Evolutionary conservation across 2,329 filamentous ascomycete species (phyloP).

Genomic region (Talaromyces marneffei): DNA sequence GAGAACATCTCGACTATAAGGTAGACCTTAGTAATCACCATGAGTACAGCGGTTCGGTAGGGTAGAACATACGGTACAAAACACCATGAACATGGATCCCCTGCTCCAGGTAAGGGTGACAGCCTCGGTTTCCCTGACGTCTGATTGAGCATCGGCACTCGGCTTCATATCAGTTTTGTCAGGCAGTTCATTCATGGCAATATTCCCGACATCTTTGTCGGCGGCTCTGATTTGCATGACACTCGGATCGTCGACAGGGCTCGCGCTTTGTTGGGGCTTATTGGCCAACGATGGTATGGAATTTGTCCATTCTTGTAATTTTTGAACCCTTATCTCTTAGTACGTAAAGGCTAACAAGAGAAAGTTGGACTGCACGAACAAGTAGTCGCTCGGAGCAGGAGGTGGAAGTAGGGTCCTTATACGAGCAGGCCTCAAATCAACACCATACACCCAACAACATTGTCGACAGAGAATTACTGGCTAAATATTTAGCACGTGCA

Average conservation of each 20-base stretch:
- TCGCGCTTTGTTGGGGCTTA: not conserved
- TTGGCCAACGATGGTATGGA: not conserved
- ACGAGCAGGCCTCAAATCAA: not conserved
- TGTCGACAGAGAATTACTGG: no score
- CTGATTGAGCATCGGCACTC: constrained; percentile 16
- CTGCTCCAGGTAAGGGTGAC: constrained; percentile 33
- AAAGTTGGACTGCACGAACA: not conserved
- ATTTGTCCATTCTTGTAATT: not conserved
- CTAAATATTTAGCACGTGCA: not conserved
- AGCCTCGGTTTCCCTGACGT: constrained; percentile 21
- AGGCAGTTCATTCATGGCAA: not conserved
- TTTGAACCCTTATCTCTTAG: not conserved
- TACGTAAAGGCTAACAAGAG: not conserved
- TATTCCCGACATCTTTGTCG: not conserved
- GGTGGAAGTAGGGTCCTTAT: not conserved
- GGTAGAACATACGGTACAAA: constrained; percentile 45
- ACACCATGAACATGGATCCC: constrained; percentile 33
- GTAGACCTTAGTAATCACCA: no score
- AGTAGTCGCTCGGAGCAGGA: not conserved
- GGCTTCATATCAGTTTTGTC: not conserved
- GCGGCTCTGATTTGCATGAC: not conserved
- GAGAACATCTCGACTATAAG: constrained; percentile 53
- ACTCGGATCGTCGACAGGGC: not conserved
- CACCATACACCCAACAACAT: not conserved
- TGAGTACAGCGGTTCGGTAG: no score